Conservation (phyloP, 2,329 filamentous ascomycete species). For the Blastomyces emzantsi region DNA sequence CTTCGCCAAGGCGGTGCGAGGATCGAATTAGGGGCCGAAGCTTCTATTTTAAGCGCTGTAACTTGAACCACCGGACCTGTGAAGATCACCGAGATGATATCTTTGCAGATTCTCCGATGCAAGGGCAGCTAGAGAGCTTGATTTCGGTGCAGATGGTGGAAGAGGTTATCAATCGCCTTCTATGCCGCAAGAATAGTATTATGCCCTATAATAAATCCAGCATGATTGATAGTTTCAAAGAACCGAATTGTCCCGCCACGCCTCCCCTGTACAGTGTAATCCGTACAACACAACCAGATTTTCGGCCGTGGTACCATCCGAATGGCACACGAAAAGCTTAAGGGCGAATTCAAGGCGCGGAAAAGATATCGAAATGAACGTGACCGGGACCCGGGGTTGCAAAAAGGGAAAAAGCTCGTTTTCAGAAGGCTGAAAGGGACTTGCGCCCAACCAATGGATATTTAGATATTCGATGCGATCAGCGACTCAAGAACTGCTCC, state of each 20-base stretch:
- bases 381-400: background rate
- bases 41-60: background rate
- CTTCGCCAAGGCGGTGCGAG: background rate
- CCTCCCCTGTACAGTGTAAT: too few species aligned
- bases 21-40: background rate
- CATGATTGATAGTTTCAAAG: background rate
- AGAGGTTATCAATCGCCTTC: background rate
- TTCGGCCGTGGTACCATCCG: background rate
- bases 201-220: background rate
- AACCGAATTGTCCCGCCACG: background rate
- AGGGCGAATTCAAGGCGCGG: background rate
- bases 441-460: background rate
- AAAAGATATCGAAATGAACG: background rate
- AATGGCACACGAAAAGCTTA: background rate
- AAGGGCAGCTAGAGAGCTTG: too few species aligned
- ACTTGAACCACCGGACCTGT: too few species aligned
- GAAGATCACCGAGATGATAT: too few species aligned
- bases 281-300: background rate
- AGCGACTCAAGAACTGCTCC: background rate
- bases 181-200: background rate
- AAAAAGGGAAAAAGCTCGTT: conserved; percentile 5
- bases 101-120: too few species aligned
- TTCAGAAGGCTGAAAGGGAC: background rate
- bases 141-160: too few species aligned
- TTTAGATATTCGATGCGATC: too few species aligned